Base-by-base conservation (phyloP, 129 eudicot genomes). In the Flaveria brownii region DNA sequence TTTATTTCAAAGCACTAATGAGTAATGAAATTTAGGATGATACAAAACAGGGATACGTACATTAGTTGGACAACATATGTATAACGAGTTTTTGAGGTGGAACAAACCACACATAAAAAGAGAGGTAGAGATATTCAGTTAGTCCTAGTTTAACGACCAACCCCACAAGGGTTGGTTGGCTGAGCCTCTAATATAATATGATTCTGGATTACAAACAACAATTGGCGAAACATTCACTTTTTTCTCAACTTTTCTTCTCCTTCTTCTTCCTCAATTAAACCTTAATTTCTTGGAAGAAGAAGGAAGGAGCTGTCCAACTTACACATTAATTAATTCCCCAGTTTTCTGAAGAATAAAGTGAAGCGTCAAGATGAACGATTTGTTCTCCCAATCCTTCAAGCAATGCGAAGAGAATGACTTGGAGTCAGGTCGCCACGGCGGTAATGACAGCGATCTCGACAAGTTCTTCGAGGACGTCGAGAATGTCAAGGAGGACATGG, bases 381-480 rank as follows among this genome's bases (percentile, higher is more conserved):
- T 80, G 28, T 80, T 80, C 79, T 80, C 83, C 70, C 74, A 80
- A 65, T 80, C 83, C 2, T 80, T 80, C 49, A 80, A 80, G 68
- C 70, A 73, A 66, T 67, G 25, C 30, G 79, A 80, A 80, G 83
- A 80, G 15, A 45, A 66, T 17, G 83, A 80, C 43, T 42, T 80
- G 74, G 83, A 80, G 75, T 73, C 75, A 5, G 83, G 83, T 54
- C 9, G 78, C 45, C 11, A 66, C 11, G 83, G 73, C 14, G 56
- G 79, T 2, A 83, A 57, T 18, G 94, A 83, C 73, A 57, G 80
- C 12, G 86, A 91, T 47, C 97, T 93, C 18, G 93, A 90, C 59
- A 77, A 70, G 25, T 91, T 93, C 86, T 93, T 93, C 62, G 84
- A 86, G 30, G 97, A 88, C 12, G 97, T 91, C 49, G 98, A 93